These are phyloP conservation scores for Ceratocystis cubensis DNA, from an alignment of 2,329 filamentous ascomycete genomes.

Conservation along the genomic window DNA sequence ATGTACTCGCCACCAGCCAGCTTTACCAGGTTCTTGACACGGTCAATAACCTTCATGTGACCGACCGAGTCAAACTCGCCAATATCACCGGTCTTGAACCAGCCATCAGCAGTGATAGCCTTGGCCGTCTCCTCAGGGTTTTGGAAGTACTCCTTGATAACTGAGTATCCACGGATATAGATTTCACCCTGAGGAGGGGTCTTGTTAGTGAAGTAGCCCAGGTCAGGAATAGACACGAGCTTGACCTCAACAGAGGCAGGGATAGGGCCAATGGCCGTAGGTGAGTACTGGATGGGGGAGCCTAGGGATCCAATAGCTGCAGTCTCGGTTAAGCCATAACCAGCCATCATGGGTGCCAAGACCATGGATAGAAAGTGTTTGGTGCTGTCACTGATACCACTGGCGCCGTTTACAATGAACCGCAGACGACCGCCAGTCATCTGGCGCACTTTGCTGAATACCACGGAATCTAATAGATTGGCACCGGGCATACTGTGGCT, in stretches of 20 bases:
- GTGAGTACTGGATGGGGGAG: conserved; percentile 74
- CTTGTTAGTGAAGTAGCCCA: conserved; percentile 67
- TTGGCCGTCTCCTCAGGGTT: conserved; percentile 75
- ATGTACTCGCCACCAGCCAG: conserved; percentile 93
- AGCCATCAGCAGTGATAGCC: conserved; percentile 68
- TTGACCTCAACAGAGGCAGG: conserved; percentile 74
- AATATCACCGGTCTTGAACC: conserved; percentile 96
- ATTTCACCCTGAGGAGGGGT: conserved; percentile 83
- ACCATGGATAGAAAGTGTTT: conserved; percentile 84
- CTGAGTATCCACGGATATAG: conserved; percentile 65
- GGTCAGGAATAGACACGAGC: conserved; percentile 77
- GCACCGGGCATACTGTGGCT: conserved; percentile 50
- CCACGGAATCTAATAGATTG: conserved; percentile 61
- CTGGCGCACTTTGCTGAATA: conserved; percentile 86
- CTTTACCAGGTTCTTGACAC: conserved; percentile 98
- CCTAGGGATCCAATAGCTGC: conserved; percentile 70
- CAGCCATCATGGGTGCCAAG: conserved; percentile 84
- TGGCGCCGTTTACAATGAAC: conserved; percentile 88
- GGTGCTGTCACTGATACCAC: conserved; percentile 76
- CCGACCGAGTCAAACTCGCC: conserved; percentile 74
- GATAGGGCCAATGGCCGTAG: conserved; percentile 63
- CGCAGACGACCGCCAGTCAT: conserved; percentile 79
- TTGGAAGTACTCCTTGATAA: conserved; percentile 68
- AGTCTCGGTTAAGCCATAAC: conserved; percentile 92
- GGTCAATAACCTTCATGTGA: conserved; percentile 78